A percentile compares a stretch with the other conserved stretches of the same genome.
Conservation (phyloP, 768 basidiomycete species). For the Suillus decipiens region DNA sequence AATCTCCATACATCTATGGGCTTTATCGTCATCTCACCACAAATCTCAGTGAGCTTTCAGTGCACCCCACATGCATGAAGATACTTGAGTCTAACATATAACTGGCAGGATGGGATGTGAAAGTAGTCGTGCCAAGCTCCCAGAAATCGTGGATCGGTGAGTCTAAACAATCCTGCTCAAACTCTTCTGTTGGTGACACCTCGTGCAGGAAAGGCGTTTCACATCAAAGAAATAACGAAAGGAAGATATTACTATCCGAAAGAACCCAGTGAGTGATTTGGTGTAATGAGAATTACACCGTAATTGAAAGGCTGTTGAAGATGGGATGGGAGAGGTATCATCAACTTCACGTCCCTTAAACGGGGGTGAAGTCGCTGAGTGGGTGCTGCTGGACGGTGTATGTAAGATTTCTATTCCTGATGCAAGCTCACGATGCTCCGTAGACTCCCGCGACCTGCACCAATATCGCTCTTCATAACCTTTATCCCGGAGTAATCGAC, state of each 20-base stretch:
- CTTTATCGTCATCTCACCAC: slow-evolving; percentile 63
- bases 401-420: slow-evolving; percentile 23
- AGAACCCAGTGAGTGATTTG: slow-evolving; percentile 43
- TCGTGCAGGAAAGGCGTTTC: slow-evolving; percentile 71
- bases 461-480: slow-evolving; percentile 87
- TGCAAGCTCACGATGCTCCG: slow-evolving; percentile 5
- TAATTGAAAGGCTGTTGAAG: slow-evolving; percentile 30
- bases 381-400: slow-evolving; percentile 89
- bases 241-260: slow-evolving; percentile 80
- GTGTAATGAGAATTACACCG: not conserved
- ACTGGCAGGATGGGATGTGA: slow-evolving; percentile 76
- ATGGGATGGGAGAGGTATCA: slow-evolving; percentile 71
- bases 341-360: slow-evolving; percentile 61
- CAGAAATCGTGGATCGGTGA: slow-evolving; percentile 90
- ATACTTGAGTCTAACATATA: slow-evolving; percentile 1
- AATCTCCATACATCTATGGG: slow-evolving; percentile 77
- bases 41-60: slow-evolving; percentile 50
- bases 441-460: slow-evolving; percentile 91
- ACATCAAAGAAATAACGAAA: slow-evolving; percentile 69
- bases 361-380: slow-evolving; percentile 81
- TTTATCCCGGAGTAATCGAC: slow-evolving; percentile 84
- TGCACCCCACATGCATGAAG: slow-evolving; percentile 10
- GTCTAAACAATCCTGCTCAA: slow-evolving; percentile 16
- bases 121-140: slow-evolving; percentile 75
- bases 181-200: slow-evolving; percentile 3